A percentile compares a stretch with the other conserved stretches of the same genome.
These are phyloP conservation scores for Dictyostelium firmibasis DNA, from an alignment of 78 protist species.

Conservation along the genomic window DNA sequence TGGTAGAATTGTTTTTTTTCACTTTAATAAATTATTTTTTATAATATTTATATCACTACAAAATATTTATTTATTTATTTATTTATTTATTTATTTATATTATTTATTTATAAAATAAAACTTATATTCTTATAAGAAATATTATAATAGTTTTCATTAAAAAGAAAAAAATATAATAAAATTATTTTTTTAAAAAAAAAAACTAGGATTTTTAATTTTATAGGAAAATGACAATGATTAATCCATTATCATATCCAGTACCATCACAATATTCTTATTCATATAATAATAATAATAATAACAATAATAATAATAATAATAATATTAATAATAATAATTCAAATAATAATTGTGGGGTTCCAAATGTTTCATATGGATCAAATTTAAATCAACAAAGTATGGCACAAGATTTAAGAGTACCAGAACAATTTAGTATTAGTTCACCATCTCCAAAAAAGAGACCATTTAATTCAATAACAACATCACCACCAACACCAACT, in stretches of 20 bases:
- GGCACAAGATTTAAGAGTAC: slow-evolving; percentile 9
- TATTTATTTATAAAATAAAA: no score
- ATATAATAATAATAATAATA: no score
- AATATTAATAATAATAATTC: not conserved
- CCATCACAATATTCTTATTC: not conserved
- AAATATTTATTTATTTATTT: no score
- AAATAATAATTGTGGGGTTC: slow-evolving; percentile 20
- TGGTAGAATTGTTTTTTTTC: not conserved
- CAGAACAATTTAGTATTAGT: not conserved
- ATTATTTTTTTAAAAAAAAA: no score
- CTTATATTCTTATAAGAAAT: not conserved
- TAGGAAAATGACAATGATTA: slow-evolving; percentile 25
- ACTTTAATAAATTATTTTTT: not conserved
- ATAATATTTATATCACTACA: not conserved
- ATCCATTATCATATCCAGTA: slow-evolving; percentile 53
- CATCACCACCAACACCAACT: slow-evolving; percentile 28
- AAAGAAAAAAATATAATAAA: no score
- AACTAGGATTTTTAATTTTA: no score
- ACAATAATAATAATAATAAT: not conserved
- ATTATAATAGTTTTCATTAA: not conserved
- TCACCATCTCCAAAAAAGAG: slow-evolving; percentile 29
- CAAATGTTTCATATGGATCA: slow-evolving; percentile 4
- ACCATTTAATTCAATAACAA: not conserved
- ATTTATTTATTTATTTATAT: no score
- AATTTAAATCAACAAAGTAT: slow-evolving; percentile 28